Base-by-base conservation (phyloP, 2,329 filamentous ascomycete species). In the Xylariomycetidae sp. region DNA sequence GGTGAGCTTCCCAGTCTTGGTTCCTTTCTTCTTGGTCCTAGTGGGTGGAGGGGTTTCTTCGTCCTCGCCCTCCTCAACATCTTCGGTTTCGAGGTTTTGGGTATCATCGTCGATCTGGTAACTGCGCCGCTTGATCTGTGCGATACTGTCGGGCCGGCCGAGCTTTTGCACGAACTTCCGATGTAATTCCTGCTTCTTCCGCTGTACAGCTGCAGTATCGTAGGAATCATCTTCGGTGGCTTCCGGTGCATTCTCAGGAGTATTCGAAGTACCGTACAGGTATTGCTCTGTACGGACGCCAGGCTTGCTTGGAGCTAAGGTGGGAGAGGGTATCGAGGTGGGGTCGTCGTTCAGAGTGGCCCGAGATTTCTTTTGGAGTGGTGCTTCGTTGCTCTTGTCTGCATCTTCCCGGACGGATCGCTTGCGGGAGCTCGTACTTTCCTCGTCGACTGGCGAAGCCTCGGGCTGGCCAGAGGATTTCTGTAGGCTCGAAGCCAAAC, bases 161-260 rank as follows among this genome's bases (percentile, higher is more conserved):
- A 98, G 74, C 57, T 90, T 95, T 67, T 85, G 85, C 19, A 96
- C 82, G 52, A 96, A 98, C 48, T 79, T 83, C 40, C 74, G 70
- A 54, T 95, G 92, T 16, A 95, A 64, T 30, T 77, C 78, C 38
- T 83, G 76, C 52, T 82, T 88, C 38, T 69, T 67, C 42, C 65
- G 73, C 45, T 63, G 64, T 16, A 53, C 71, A 2, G 66, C 66
- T 3, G 63, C 61, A 33, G 74, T 74, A 6, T 70, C 67, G 10
- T 76, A 69, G 1, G 64, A 59, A 3, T 61, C 58, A 1, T 59
- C 56, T 10, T 62, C 58, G 2, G 52, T 55, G 2, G 60, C 56
- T 4, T 60, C 54, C 25, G 58, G 53, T 1, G 44, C 48, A 19
- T 64, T 40, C 16, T 64, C 4, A 66, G 74, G 46, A 58, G 77